These are phyloP conservation scores for Phycomyces nitens DNA, from an alignment of 192 early-diverging fungal genomes.

Conservation along the genomic window DNA sequence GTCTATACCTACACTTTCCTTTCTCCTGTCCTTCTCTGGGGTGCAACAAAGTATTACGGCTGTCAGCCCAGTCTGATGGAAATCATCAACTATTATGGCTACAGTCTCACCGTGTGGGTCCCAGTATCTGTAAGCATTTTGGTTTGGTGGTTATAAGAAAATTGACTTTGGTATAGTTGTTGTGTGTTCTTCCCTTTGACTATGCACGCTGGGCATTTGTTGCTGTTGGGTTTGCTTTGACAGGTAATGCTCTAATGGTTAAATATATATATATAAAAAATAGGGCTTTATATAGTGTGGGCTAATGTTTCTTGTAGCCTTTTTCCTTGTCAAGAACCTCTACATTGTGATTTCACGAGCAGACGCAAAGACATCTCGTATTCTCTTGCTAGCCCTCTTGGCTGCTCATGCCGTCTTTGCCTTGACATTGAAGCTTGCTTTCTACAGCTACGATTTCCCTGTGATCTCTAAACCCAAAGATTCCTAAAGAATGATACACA, in stretches of 20 bases:
- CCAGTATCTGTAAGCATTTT: slow-evolving; percentile 71
- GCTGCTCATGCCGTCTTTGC: slow-evolving; percentile 65
- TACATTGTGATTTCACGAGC: slow-evolving; percentile 65
- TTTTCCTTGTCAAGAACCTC: slow-evolving; percentile 55
- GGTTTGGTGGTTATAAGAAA: neutral
- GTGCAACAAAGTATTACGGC: slow-evolving; percentile 79
- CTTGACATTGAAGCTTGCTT: slow-evolving; percentile 78
- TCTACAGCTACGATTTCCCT: slow-evolving; percentile 66
- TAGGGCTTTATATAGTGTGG: slow-evolving; percentile 15
- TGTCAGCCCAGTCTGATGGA: slow-evolving; percentile 83
- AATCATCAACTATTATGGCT: slow-evolving; percentile 85
- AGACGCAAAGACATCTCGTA: slow-evolving; percentile 64
- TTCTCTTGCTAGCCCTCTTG: slow-evolving; percentile 64
- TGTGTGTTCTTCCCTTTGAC: slow-evolving; percentile 81
- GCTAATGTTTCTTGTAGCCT: slow-evolving; percentile 11
- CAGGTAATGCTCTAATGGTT: slow-evolving; percentile 44
- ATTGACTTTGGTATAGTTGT: slow-evolving; percentile 41
- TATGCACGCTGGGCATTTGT: slow-evolving; percentile 82
- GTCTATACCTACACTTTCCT: slow-evolving; percentile 81
- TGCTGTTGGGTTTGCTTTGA: slow-evolving; percentile 66
- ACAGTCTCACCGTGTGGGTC: slow-evolving; percentile 90
- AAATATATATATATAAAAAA: slow-evolving; percentile 17
- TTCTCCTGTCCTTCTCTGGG: slow-evolving; percentile 75
- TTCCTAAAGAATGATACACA: neutral
- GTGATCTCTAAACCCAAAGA: slow-evolving; percentile 2